phyloP scores from a whole-genome alignment of 1,284 basidiomycete genomes.

The Wallemia mellicola region DNA sequence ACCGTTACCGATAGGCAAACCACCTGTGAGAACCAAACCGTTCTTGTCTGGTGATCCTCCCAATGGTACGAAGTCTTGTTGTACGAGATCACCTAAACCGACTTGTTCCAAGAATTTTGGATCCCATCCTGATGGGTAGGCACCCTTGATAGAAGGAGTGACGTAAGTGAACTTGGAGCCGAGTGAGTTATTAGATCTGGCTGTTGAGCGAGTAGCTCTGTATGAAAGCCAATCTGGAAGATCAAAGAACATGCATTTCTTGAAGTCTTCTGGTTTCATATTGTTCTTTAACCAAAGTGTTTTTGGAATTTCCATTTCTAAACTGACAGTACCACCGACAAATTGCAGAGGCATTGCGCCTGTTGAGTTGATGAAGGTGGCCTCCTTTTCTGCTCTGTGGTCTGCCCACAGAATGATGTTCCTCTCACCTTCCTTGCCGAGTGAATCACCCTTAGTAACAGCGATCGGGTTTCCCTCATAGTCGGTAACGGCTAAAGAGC shows the following conservation, averaged over 20 bases:
- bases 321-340: constrained; percentile 88
- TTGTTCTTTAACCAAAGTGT: constrained; percentile 81
- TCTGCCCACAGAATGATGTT: constrained; percentile 82
- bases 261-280: constrained; percentile 47
- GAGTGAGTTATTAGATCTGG: constrained; percentile 69
- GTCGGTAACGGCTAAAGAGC: constrained; percentile 68
- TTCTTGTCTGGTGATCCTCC: constrained; percentile 33
- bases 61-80: constrained; percentile 39
- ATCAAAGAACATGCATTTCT: constrained; percentile 74
- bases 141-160: constrained; percentile 27
- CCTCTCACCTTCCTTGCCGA: constrained; percentile 34
- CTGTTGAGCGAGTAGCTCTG: constrained; percentile 45
- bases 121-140: constrained; percentile 36
- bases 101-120: constrained; percentile 59
- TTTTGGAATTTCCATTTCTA: constrained; percentile 94
- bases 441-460: constrained; percentile 37
- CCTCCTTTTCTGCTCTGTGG: constrained; percentile 76
- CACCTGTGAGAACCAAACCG: constrained; percentile 50
- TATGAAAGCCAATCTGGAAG: constrained; percentile 90
- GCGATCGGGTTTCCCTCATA: constrained; percentile 36
- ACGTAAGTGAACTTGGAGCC: constrained; percentile 94
- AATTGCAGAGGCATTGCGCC: constrained; percentile 67
- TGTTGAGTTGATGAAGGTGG: constrained; percentile 58
- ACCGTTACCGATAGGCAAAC: constrained; percentile 62
- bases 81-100: constrained; percentile 23